Evolutionary conservation across 2,329 filamentous ascomycete genomes (phyloP).

Genomic region (Polytolypa hystricis): DNA sequence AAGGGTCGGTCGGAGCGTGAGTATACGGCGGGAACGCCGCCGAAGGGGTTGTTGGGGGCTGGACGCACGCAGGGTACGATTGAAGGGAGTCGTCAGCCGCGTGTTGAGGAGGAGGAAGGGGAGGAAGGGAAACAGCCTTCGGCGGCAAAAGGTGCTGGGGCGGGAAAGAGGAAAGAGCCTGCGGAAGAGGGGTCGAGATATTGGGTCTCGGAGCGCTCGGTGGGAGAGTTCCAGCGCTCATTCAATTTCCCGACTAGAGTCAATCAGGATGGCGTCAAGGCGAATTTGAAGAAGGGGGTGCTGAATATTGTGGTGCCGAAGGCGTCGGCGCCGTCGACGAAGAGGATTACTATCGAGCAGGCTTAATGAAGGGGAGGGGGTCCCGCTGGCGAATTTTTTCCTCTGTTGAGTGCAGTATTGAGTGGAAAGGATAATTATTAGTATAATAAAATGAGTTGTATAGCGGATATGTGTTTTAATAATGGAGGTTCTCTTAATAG

Average conservation of each 20-base stretch:
- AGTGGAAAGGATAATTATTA: no score
- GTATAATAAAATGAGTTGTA: no score
- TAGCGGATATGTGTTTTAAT: no score
- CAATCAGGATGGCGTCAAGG: conserved; percentile 51
- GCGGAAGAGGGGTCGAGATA: conserved; percentile 29
- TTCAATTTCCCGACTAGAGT: conserved; percentile 49
- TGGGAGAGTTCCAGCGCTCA: conserved; percentile 48
- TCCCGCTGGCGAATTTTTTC: no score
- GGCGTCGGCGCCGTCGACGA: conserved; percentile 33
- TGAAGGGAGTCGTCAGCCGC: conserved; percentile 25
- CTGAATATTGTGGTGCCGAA: conserved; percentile 49
- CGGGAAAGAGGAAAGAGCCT: conserved; percentile 22
- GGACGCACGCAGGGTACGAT: conserved; percentile 7
- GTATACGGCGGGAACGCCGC: conserved; percentile 18
- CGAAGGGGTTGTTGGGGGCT: conserved; percentile 5
- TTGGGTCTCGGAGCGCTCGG: conserved; percentile 49
- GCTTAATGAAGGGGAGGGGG: no score
- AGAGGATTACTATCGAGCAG: conserved; percentile 48
- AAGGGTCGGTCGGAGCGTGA: conserved; percentile 33
- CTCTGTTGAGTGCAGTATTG: no score
- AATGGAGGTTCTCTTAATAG: no score
- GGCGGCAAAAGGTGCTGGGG: conserved; percentile 5
- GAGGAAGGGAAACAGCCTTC: conserved; percentile 14
- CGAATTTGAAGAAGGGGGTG: conserved; percentile 50
- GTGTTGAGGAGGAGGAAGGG: conserved; percentile 37